phyloP scores from a whole-genome alignment of 805 yeast genomes.

The Cyberlindnera sargentensis region DNA sequence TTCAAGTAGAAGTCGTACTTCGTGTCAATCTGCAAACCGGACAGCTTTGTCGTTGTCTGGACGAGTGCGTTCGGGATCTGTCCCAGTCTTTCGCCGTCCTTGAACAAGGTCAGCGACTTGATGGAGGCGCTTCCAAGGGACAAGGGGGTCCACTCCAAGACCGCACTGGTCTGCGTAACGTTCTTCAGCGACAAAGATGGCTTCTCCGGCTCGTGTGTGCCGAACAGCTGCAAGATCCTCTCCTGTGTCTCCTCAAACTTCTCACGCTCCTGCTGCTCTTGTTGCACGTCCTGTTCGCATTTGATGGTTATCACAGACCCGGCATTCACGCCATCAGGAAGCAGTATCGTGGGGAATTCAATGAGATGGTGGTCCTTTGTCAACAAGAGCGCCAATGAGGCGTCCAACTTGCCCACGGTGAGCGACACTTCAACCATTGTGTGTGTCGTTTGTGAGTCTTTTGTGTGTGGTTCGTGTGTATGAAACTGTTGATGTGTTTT shows the following conservation, averaged over 20 bases:
- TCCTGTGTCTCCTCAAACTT: slow-evolving; percentile 64
- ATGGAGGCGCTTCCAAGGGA: slow-evolving; percentile 77
- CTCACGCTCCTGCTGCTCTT: slow-evolving; percentile 53
- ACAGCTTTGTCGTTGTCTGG: slow-evolving; percentile 75
- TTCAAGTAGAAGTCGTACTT: slow-evolving; percentile 72
- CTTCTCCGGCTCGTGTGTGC: slow-evolving; percentile 58
- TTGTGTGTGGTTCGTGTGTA: neutral
- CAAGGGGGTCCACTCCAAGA: slow-evolving; percentile 87
- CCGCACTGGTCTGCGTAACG: slow-evolving; percentile 91
- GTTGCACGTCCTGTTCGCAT: slow-evolving; percentile 68
- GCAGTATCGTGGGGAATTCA: slow-evolving; percentile 90
- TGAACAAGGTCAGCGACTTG: slow-evolving; percentile 68
- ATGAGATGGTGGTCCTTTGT: slow-evolving; percentile 91
- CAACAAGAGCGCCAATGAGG: slow-evolving; percentile 83
- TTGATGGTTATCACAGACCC: slow-evolving; percentile 85
- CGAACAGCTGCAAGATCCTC: slow-evolving; percentile 65
- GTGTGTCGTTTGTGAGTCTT: neutral
- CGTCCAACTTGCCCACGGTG: slow-evolving; percentile 94
- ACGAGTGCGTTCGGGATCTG: slow-evolving; percentile 76
- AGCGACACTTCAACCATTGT: slow-evolving; percentile 81
- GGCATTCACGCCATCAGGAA: slow-evolving; percentile 86
- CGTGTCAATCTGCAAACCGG: slow-evolving; percentile 87
- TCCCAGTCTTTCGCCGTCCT: slow-evolving; percentile 65
- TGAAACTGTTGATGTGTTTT: too few relatives aligned
- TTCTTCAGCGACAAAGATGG: slow-evolving; percentile 70